Conservation (phyloP, 2,329 filamentous ascomycete species). For the Fusarium caatingaense region DNA sequence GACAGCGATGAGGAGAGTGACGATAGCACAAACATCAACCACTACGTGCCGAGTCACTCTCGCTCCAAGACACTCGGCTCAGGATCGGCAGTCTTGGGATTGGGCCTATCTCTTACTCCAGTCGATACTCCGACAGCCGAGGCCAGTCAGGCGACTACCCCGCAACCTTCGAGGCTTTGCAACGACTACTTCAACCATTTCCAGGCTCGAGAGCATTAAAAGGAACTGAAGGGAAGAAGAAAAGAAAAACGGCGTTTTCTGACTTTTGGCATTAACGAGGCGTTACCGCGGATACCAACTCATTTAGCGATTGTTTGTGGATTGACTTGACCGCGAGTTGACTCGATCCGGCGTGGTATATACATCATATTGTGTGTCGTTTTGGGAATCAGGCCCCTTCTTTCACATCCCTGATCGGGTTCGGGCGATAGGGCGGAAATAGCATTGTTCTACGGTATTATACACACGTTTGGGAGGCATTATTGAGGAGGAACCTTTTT, state of each 20-base stretch:
- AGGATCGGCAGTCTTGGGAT: conserved; percentile 38
- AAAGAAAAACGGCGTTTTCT: conserved; percentile 36
- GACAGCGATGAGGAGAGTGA: conserved; percentile 48
- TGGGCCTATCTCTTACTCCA: conserved; percentile 45
- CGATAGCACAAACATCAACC: conserved; percentile 31
- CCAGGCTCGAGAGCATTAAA: conserved; percentile 33
- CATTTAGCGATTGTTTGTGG: conserved; percentile 38
- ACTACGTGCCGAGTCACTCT: conserved; percentile 48
- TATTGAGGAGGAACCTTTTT: not conserved
- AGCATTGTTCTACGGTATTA: conserved; percentile 23
- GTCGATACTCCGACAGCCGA: conserved; percentile 41
- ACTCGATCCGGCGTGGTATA: conserved; percentile 39
- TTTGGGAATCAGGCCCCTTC: conserved; percentile 27
- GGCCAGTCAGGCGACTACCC: conserved; percentile 27
- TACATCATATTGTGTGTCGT: conserved; percentile 27
- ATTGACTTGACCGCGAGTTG: conserved; percentile 33
- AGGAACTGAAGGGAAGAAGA: conserved; percentile 8
- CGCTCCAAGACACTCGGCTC: conserved; percentile 52
- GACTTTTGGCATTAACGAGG: conserved; percentile 28
- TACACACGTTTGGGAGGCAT: conserved; percentile 16
- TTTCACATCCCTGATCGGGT: conserved; percentile 15
- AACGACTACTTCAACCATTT: conserved; percentile 45
- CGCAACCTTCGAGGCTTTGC: conserved; percentile 34
- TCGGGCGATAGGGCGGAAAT: conserved; percentile 5
- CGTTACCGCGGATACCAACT: conserved; percentile 40